Base-by-base conservation (phyloP, 78 protist genomes). In the Polysphondylium violaceum region DNA sequence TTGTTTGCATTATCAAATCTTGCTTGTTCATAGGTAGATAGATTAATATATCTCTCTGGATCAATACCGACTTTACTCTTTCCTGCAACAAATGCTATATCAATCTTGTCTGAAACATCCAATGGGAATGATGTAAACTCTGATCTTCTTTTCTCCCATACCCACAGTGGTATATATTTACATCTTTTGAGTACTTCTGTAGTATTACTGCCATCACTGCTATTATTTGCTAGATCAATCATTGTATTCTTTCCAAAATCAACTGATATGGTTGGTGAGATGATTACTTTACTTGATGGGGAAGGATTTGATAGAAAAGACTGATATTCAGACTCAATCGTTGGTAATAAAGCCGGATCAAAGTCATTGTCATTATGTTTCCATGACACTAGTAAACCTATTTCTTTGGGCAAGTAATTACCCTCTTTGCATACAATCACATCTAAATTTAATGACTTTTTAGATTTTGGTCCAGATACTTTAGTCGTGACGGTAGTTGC, bases 71-170 rank as follows among this genome's bases (percentile, higher is more conserved):
- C 56, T 19, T 83, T 83, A 44, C 81, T 58, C 16, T 29, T 47
- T 41, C 72, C 79, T n/a, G 67, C 69, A n/a, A 53, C 35, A 43
- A 53, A 74, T 35, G 77, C 76, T 16, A 50, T 11, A 33, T 83
- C 91, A 21, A 83, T 73, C 38, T 69, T 55, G 1, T 69, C 58
- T 6, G 81, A 83, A 2, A 69, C 19, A 3, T 67, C 73, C 1
- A 25, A 25, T 11, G 51, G 59, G 2, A 55, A 83, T 3, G 79
- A 68, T n/a, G 29, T 40, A 43, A 69, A 83, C 23, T 63, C 81
- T 31, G 74, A 77, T 58, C 91, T 83, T 11, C 43, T 6, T 27
- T 83, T 83, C 59, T 83, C 91, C 91, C 91, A 83, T 5, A 43
- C 35, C 91, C 91, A 83, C 25, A 69, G 25, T 3, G 79, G 44